Evolutionary conservation across 2,329 filamentous ascomycete genomes (phyloP).

Genomic region (Epichloe typhina): DNA sequence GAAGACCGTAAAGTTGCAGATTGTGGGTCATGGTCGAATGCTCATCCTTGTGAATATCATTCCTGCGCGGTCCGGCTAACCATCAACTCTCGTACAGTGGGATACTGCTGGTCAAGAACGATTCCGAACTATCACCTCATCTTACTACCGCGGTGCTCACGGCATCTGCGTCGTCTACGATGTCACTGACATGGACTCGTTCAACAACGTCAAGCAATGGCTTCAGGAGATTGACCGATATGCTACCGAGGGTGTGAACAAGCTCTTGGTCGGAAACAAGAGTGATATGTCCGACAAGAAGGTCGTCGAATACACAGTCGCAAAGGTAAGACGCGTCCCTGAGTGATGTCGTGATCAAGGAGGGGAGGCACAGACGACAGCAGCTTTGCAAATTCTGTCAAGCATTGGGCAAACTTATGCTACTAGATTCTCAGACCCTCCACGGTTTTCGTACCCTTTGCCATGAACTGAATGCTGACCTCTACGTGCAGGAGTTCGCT

Average conservation of each 20-base stretch:
- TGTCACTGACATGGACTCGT: slow-evolving; percentile 99
- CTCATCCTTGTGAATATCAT: background rate
- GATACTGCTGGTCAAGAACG: slow-evolving; percentile 98
- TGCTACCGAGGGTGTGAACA: slow-evolving; percentile 98
- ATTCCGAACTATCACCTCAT: slow-evolving; percentile 98
- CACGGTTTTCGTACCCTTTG: background rate
- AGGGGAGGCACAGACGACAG: background rate
- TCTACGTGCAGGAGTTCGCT: slow-evolving; percentile 68
- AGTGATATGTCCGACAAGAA: slow-evolving; percentile 99
- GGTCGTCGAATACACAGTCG: slow-evolving; percentile 98
- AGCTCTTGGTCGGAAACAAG: slow-evolving; percentile 98
- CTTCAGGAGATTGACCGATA: slow-evolving; percentile 99
- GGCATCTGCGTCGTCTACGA: slow-evolving; percentile 99
- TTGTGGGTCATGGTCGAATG: slow-evolving; percentile 47
- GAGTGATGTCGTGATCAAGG: background rate
- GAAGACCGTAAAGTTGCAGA: slow-evolving; percentile 99
- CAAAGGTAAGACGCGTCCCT: slow-evolving; percentile 61
- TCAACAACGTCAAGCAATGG: slow-evolving; percentile 99
- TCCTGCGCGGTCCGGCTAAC: background rate
- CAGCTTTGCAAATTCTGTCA: too few species aligned
- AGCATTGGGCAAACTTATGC: background rate
- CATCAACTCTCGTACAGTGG: slow-evolving; percentile 49
- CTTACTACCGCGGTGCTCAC: slow-evolving; percentile 97
- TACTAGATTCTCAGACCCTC: too few species aligned
- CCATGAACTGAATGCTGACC: slow-evolving; percentile 9